A percentile compares a stretch with the other conserved stretches of the same genome.
phyloP scores from a whole-genome alignment of 768 basidiomycete species.

The Asterophora lycoperdoides region DNA sequence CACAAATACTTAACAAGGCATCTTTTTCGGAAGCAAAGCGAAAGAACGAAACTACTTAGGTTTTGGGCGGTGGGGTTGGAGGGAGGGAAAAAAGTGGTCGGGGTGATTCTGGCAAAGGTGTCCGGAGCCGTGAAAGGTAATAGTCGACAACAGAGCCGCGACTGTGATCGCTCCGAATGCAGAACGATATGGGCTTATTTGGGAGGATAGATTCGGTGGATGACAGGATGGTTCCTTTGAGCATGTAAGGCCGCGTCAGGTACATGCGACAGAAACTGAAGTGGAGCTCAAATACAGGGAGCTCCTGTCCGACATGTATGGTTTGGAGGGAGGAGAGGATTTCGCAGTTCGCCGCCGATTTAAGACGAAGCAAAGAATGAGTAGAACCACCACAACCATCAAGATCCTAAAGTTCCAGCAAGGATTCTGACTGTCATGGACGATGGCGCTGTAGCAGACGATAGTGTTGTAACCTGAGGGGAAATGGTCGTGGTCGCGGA shows the following conservation, averaged over 20 bases:
- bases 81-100: too few relatives aligned
- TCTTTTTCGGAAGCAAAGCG: too few relatives aligned
- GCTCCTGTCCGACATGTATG: constrained; percentile 8
- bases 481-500: not conserved
- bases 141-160: constrained; percentile 17
- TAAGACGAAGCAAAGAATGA: constrained; percentile 12
- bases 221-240: constrained; percentile 30
- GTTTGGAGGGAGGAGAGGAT: constrained; percentile 3
- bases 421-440: constrained; percentile 20
- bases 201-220: constrained; percentile 33
- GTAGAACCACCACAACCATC: constrained; percentile 16
- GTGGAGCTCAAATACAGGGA: constrained; percentile 5
- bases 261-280: not conserved
- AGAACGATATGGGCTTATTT: constrained; percentile 23
- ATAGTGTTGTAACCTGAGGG: not conserved
- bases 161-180: constrained; percentile 25
- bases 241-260: not conserved
- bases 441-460: not conserved
- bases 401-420: constrained; percentile 24
- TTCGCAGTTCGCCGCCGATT: constrained; percentile 11
- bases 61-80: too few relatives aligned
- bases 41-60: too few relatives aligned
- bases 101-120: constrained; percentile 1
- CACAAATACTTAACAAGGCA: too few relatives aligned
- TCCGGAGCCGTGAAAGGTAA: constrained; percentile 3